phyloP scores from a whole-genome alignment of 768 basidiomycete species.

The Trametopsis cervina region DNA sequence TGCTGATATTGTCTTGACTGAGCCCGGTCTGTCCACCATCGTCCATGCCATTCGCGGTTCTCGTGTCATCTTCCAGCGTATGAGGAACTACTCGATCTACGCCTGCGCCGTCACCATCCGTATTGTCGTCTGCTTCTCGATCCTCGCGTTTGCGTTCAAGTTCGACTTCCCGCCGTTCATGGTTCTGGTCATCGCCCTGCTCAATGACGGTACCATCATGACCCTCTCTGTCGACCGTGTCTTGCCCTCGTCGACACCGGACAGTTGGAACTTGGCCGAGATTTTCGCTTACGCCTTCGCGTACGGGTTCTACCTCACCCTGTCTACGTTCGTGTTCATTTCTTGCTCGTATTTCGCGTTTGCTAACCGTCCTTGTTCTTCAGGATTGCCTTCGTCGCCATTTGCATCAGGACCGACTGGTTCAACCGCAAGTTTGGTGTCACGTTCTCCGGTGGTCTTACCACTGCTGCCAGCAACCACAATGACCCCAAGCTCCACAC shows the following conservation, averaged over 20 bases:
- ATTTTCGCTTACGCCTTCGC: constrained; percentile 95
- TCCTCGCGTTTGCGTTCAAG: constrained; percentile 92
- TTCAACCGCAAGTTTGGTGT: constrained; percentile 88
- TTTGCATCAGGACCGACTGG: constrained; percentile 83
- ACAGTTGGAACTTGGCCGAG: constrained; percentile 94
- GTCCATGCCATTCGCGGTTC: constrained; percentile 98
- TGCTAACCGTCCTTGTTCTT: constrained; percentile 12
- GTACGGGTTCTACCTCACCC: constrained; percentile 89
- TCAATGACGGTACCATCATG: constrained; percentile 99
- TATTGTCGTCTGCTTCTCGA: constrained; percentile 96
- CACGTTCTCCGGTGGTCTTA: constrained; percentile 30
- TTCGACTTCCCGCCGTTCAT: constrained; percentile 99
- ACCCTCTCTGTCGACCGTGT: constrained; percentile 95
- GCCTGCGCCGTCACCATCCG: constrained; percentile 95
- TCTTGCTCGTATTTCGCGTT: constrained; percentile 1
- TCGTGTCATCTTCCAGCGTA: constrained; percentile 99
- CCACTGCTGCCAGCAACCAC: constrained; percentile 26
- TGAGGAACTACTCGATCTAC: constrained; percentile 99
- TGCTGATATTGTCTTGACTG: constrained; percentile 95
- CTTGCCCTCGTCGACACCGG: constrained; percentile 85
- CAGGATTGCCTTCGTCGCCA: constrained; percentile 71
- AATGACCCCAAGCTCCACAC: constrained; percentile 80
- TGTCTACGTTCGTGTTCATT: constrained; percentile 60
- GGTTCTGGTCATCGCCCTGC: constrained; percentile 94
- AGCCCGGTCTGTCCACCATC: constrained; percentile 98